These are phyloP conservation scores for Albizia julibrissin DNA, from an alignment of 306 rosid species.

Conservation along the genomic window DNA sequence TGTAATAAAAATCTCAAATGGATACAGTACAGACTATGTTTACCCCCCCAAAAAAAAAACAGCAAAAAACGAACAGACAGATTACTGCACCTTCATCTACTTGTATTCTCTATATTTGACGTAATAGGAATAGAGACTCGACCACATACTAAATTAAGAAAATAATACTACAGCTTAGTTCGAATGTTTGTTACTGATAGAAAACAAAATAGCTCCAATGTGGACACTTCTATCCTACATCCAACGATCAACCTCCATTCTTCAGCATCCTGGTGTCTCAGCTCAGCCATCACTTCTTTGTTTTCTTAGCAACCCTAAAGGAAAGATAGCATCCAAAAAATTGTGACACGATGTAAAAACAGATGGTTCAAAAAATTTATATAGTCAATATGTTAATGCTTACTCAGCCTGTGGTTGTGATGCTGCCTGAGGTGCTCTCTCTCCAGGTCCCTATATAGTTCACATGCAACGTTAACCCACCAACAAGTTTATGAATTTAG, in stretches of 20 bases:
- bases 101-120: not conserved
- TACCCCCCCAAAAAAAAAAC: not conserved
- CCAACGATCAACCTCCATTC: not conserved
- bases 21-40: not conserved
- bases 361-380: not conserved
- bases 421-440: constrained; percentile 42
- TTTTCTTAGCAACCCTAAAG: constrained; percentile 43
- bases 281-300: constrained; percentile 44
- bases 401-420: constrained; percentile 45
- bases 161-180: constrained; percentile 21
- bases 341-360: not conserved
- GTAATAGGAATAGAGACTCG: not conserved
- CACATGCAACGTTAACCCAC: not conserved
- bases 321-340: not conserved
- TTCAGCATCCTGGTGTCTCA: constrained; percentile 12
- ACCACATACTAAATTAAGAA: not conserved
- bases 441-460: constrained; percentile 49
- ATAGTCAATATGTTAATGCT: not conserved
- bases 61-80: not conserved
- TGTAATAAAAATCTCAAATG: not conserved
- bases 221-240: constrained; percentile 12
- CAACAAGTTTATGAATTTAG: not conserved
- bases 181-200: not conserved
- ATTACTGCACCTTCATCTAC: not conserved
- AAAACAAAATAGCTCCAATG: constrained; percentile 19